Conservation (phyloP, 345 rosid species). For the Punica granatum region DNA sequence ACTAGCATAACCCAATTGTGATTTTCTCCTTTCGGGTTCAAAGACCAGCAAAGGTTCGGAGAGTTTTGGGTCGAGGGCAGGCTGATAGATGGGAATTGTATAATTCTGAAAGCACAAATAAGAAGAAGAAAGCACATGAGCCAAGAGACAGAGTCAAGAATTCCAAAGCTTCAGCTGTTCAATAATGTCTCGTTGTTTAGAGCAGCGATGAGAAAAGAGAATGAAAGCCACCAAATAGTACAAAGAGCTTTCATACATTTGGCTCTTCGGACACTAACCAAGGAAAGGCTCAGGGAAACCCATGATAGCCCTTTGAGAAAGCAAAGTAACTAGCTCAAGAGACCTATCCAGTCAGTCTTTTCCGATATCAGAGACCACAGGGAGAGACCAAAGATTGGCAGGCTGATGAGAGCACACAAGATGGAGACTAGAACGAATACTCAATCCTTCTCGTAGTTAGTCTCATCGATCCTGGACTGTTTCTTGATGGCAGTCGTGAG, state of each 20-base stretch:
- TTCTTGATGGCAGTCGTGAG: slow-evolving; percentile 22
- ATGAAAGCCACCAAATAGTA: slow-evolving; percentile 65
- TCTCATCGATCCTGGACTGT: not conserved
- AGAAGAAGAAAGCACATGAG: slow-evolving; percentile 42
- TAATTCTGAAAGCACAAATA: slow-evolving; percentile 42
- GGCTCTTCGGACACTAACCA: slow-evolving; percentile 45
- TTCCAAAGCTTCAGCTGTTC: slow-evolving; percentile 21
- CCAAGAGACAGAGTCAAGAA: slow-evolving; percentile 37
- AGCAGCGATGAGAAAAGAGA: slow-evolving; percentile 37
- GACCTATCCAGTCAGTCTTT: slow-evolving; percentile 5
- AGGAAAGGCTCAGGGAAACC: slow-evolving; percentile 48
- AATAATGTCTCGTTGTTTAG: slow-evolving; percentile 27
- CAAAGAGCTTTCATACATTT: slow-evolving; percentile 30
- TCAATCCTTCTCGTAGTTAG: slow-evolving; percentile 30
- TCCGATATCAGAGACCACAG: slow-evolving; percentile 24
- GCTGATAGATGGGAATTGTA: slow-evolving; percentile 10
- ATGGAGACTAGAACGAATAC: slow-evolving; percentile 28
- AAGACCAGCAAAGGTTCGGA: slow-evolving; percentile 37
- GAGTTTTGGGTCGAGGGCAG: slow-evolving; percentile 18
- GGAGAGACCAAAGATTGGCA: slow-evolving; percentile 27
- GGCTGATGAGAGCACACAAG: slow-evolving; percentile 38
- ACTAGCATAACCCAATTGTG: slow-evolving; percentile 30
- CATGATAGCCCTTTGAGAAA: slow-evolving; percentile 50
- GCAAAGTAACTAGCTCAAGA: slow-evolving; percentile 22
- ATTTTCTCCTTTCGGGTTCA: slow-evolving; percentile 15